phyloP scores from a whole-genome alignment of 1,139 yeast species.

The Candida sanyaensis region DNA sequence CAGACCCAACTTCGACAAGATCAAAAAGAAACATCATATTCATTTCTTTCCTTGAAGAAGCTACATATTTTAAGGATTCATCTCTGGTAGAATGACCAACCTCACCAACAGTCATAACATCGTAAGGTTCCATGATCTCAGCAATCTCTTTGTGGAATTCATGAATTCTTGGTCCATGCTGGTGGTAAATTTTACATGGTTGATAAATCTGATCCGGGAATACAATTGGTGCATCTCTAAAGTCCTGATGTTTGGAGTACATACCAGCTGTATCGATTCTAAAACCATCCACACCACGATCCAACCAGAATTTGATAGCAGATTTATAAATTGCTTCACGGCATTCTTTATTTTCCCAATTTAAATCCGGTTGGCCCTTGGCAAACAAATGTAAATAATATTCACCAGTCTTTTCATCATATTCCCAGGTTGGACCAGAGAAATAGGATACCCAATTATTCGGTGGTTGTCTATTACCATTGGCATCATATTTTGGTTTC shows the following conservation, averaged over 20 bases:
- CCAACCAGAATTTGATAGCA: slow-evolving; percentile 54
- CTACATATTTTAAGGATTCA: slow-evolving; percentile 45
- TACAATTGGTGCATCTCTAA: slow-evolving; percentile 50
- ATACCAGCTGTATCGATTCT: slow-evolving; percentile 56
- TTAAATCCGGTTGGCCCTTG: slow-evolving; percentile 54
- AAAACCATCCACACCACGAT: slow-evolving; percentile 58
- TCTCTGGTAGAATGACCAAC: slow-evolving; percentile 45
- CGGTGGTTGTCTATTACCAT: slow-evolving; percentile 54
- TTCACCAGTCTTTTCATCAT: slow-evolving; percentile 52
- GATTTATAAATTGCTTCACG: slow-evolving; percentile 51
- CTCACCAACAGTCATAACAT: slow-evolving; percentile 59
- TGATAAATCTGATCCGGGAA: slow-evolving; percentile 44
- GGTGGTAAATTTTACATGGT: slow-evolving; percentile 30
- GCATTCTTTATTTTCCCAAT: slow-evolving; percentile 57
- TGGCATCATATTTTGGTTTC: slow-evolving; percentile 43
- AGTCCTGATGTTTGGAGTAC: slow-evolving; percentile 49
- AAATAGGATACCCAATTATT: slow-evolving; percentile 57
- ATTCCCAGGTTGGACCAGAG: slow-evolving; percentile 58
- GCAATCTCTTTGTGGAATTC: slow-evolving; percentile 57
- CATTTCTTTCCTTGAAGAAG: slow-evolving; percentile 50
- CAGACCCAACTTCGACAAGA: slow-evolving; percentile 43
- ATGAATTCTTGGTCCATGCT: slow-evolving; percentile 55
- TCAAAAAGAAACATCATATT: slow-evolving; percentile 54
- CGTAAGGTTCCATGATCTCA: slow-evolving; percentile 44
- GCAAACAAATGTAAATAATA: slow-evolving; percentile 57